A percentile compares a stretch with the other conserved stretches of the same genome.
These are phyloP conservation scores for Solanum pennellii DNA, from an alignment of 257 asterid species.

Conservation along the genomic window DNA sequence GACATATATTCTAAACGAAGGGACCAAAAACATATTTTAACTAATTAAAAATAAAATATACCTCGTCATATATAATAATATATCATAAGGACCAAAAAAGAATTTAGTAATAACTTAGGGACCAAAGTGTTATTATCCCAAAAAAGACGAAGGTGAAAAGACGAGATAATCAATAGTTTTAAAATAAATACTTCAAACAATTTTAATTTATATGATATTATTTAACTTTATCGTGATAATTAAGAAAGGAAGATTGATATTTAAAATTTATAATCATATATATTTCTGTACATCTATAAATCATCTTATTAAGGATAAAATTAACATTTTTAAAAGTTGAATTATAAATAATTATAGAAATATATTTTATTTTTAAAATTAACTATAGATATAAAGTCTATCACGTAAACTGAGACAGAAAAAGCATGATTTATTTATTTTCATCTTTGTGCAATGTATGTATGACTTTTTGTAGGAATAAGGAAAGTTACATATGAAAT, in stretches of 20 bases:
- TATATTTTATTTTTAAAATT: no score
- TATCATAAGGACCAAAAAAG: not conserved
- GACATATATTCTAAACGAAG: not conserved
- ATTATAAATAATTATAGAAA: no score
- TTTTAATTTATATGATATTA: not conserved
- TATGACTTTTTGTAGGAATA: not conserved
- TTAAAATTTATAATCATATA: no score
- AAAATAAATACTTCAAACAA: not conserved
- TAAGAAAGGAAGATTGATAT: not conserved
- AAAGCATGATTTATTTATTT: not conserved
- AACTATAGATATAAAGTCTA: accelerated
- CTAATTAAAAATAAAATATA: not conserved
- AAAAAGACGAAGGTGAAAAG: not conserved
- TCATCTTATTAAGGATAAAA: no score
- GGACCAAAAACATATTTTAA: not conserved
- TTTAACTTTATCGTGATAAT: no score
- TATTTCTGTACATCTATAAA: no score
- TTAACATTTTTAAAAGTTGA: not conserved
- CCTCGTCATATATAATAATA: not conserved
- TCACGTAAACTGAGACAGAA: accelerated
- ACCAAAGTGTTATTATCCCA: not conserved
- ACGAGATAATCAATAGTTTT: not conserved
- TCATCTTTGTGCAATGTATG: not conserved
- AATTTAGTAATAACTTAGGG: not conserved
- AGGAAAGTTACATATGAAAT: not conserved